These are phyloP conservation scores for Ogataea wickerhamii DNA, from an alignment of 805 yeast species.

Conservation along the genomic window DNA sequence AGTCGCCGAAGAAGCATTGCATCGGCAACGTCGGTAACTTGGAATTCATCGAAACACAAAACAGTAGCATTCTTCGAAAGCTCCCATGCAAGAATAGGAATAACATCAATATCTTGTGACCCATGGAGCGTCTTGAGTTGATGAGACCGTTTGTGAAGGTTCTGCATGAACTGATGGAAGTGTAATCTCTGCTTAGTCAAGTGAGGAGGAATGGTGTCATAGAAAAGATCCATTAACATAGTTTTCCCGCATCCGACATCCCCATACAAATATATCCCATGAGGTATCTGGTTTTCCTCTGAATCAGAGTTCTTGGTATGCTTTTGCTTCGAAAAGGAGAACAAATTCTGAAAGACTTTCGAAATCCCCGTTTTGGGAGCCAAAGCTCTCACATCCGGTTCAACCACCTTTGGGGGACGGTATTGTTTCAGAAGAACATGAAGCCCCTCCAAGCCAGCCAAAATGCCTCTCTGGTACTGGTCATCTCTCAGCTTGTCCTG, in stretches of 20 bases:
- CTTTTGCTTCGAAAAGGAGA: conserved; percentile 16
- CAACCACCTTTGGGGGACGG: conserved; percentile 54
- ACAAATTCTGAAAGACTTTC: conserved; percentile 31
- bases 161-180: conserved; percentile 97
- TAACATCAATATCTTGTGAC: conserved; percentile 66
- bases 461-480: conserved; percentile 72
- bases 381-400: conserved; percentile 50
- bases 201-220: conserved; percentile 74
- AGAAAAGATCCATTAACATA: conserved; percentile 95
- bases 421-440: conserved; percentile 54
- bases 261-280: conserved; percentile 90
- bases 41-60: conserved; percentile 94
- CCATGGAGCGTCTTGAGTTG: conserved; percentile 64
- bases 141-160: conserved; percentile 82
- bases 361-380: conserved; percentile 47
- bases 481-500: conserved; percentile 63
- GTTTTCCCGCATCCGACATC: conserved; percentile 99
- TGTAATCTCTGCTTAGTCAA: conserved; percentile 80
- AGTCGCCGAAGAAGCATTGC: conserved; percentile 91
- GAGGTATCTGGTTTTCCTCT: conserved; percentile 45
- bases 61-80: conserved; percentile 73
- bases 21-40: conserved; percentile 97
- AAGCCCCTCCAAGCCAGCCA: conserved; percentile 56
- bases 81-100: conserved; percentile 80
- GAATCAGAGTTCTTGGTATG: conserved; percentile 4